Base-by-base conservation (phyloP, 345 rosid genomes). In the Ceriops tagal region DNA sequence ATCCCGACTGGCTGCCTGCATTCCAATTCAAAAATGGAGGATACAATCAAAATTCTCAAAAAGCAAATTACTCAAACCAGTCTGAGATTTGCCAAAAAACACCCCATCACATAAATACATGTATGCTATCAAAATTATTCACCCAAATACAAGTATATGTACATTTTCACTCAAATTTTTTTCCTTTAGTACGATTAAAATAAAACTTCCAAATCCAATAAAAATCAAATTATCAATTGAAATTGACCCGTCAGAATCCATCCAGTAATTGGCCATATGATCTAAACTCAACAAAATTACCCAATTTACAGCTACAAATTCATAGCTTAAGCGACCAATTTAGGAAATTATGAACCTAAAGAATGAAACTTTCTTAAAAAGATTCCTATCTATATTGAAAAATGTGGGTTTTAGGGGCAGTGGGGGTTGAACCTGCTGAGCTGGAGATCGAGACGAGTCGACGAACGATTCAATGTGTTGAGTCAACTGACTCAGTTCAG, bases 1-100 rank as follows among this genome's bases (percentile, higher is more conserved):
- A 46, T 80, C 85, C 72, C 87, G 74, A 72, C 89, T 83, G 34
- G 86, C 86, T 79, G 82, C 93, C 97, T 95, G 82, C 53, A 76
- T 1, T 62, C 30, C 19, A n/a, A 46, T 43, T 62, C 24, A 66
- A 34, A 11, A 71, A 21, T 43, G 18, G 49, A 43, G 49, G 16
- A 43, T 13, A 56, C 9, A 56, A 55, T 22, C 16, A 24, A 24
- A 56, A 9, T 27, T 21, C 1, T 16, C 28, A 24, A 56, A 56
- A 56, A 21, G 31, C 59, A 21, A 56, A 22, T 3, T 8, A 49
- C 58, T 5, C 20, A 18, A 71, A 57, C n/a, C 28, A 43, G 37
- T 20, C 53, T 6, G 5, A 62, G 37, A 9, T 51, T 53, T 22
- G 43, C 59, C 0, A 34, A 43, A 43, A 43, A 43, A 28, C 49